Percentiles rank a stretch among this genome's conserved stretches.
Conservation (phyloP, 2,329 filamentous ascomycete genomes). For the Fusarium veterinarium region DNA sequence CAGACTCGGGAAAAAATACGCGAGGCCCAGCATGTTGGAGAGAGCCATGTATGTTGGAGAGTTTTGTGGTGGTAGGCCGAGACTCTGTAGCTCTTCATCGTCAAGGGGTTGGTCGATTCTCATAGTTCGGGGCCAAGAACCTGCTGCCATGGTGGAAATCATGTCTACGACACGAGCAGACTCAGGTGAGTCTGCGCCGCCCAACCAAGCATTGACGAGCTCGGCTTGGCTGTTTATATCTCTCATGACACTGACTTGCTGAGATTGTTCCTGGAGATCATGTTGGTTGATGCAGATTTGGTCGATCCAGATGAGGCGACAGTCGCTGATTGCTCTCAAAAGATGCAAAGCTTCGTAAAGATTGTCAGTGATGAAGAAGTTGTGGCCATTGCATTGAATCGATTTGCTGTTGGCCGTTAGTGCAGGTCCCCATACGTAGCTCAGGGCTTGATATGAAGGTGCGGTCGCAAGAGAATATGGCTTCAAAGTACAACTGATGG, state of each 20-base stretch:
- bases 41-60: no score
- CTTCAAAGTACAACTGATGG: background rate
- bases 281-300: background rate
- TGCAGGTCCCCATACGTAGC: background rate
- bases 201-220: background rate
- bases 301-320: background rate
- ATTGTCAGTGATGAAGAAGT: background rate
- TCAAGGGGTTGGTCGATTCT: accelerated
- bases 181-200: background rate
- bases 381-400: background rate
- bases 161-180: background rate
- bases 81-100: background rate
- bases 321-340: background rate
- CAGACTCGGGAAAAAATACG: background rate
- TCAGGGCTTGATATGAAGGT: background rate
- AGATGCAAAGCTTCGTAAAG: background rate
- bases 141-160: background rate
- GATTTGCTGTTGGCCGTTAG: background rate
- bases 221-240: background rate
- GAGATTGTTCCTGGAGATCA: background rate
- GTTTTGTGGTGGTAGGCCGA: background rate
- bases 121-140: accelerated
- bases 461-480: background rate
- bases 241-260: background rate
- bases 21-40: background rate